phyloP scores from a whole-genome alignment of 139 green algal genomes.

The Chlorella sp. region DNA sequence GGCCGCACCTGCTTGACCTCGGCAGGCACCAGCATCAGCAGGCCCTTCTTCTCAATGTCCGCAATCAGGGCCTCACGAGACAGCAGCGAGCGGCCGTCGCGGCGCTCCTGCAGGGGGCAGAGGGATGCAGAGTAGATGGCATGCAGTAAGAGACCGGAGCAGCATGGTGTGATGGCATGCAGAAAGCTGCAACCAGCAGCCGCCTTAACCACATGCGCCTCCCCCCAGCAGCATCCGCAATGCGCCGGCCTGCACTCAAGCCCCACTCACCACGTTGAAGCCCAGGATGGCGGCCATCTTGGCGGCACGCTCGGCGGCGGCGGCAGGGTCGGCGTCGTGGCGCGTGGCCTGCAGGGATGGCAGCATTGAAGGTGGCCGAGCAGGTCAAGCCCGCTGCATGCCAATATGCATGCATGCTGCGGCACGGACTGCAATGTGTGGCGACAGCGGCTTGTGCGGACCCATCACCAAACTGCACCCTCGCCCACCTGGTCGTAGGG shows the following conservation, averaged over 20 bases:
- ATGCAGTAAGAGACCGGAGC: no score
- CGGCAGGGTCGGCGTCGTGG: slow-evolving; percentile 55
- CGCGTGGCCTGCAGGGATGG: neutral
- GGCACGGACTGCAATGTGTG: neutral
- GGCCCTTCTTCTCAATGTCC: slow-evolving; percentile 80
- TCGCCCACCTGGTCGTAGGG: slow-evolving; percentile 81
- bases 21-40: slow-evolving; percentile 78
- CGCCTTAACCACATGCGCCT: no score
- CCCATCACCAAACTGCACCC: no score
- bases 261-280: slow-evolving; percentile 75
- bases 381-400: no score
- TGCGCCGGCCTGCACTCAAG: neutral
- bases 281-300: slow-evolving; percentile 96
- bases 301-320: slow-evolving; percentile 88
- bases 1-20: slow-evolving; percentile 5
- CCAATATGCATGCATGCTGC: neutral
- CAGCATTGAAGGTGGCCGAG: no score
- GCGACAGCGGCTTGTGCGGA: no score
- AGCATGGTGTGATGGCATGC: neutral
- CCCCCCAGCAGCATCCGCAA: no score
- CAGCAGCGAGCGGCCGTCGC: slow-evolving; percentile 60
- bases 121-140: no score
- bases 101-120: slow-evolving; percentile 8
- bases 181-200: no score
- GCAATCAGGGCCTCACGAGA: slow-evolving; percentile 84